Conservation (phyloP, 768 basidiomycete species). For the Phaffia australis region DNA sequence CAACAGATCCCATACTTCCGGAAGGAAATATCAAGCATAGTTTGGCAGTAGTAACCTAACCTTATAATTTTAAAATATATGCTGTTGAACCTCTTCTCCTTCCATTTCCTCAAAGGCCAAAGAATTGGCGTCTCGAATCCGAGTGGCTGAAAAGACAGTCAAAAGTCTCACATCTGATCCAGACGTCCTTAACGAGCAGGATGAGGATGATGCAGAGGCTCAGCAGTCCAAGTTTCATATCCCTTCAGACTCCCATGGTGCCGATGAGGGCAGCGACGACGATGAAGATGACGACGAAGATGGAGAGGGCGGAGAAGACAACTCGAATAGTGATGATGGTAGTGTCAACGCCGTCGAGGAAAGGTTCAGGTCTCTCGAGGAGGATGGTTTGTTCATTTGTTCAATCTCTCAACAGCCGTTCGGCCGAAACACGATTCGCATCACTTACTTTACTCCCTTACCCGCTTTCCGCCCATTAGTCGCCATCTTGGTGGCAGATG, state of each 20-base stretch:
- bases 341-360: slow-evolving; percentile 65
- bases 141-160: slow-evolving; percentile 69
- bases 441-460: background rate
- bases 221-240: slow-evolving; percentile 28
- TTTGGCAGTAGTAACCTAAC: too few relatives aligned
- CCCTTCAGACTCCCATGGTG: slow-evolving; percentile 34
- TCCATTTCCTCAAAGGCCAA: slow-evolving; percentile 28
- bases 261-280: slow-evolving; percentile 26
- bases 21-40: too few relatives aligned
- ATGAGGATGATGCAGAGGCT: slow-evolving; percentile 22
- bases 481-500: slow-evolving; percentile 75
- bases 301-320: slow-evolving; percentile 42
- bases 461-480: slow-evolving; percentile 39
- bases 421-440: background rate
- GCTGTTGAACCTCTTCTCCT: too few relatives aligned
- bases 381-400: slow-evolving; percentile 44
- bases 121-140: slow-evolving; percentile 71
- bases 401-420: background rate
- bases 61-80: background rate
- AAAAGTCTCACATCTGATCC: slow-evolving; percentile 49
- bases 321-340: slow-evolving; percentile 46
- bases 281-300: slow-evolving; percentile 37
- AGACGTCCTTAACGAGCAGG: slow-evolving; percentile 16
- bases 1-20: slow-evolving; percentile 1
- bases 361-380: slow-evolving; percentile 74